Conservation (phyloP, 2,329 filamentous ascomycete species). For the Penicillium hordei region DNA sequence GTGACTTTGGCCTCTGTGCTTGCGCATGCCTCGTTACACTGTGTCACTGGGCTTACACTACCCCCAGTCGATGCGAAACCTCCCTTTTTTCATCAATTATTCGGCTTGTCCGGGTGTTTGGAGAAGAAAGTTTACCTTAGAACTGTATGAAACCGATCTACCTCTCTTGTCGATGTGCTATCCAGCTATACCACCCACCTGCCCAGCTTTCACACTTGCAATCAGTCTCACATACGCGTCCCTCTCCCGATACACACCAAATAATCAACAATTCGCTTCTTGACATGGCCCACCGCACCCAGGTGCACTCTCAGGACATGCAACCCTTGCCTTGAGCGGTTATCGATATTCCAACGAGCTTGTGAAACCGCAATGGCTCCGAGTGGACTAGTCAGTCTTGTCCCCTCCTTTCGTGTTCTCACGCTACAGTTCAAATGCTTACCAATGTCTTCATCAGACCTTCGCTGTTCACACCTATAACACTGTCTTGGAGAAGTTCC, state of each 20-base stretch:
- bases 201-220: no score
- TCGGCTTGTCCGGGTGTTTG: not conserved
- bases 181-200: no score
- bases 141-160: no score
- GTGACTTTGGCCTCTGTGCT: slow-evolving; percentile 64
- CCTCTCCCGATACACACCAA: not conserved
- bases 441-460: not conserved
- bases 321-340: not conserved
- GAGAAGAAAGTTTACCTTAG: not conserved
- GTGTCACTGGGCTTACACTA: slow-evolving; percentile 76
- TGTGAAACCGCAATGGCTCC: not conserved
- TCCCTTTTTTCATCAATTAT: slow-evolving; percentile 54
- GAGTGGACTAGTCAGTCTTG: not conserved
- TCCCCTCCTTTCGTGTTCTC: not conserved
- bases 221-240: no score
- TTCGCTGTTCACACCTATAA: not conserved
- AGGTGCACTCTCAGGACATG: no score
- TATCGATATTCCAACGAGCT: not conserved
- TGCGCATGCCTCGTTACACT: slow-evolving; percentile 63
- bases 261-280: not conserved
- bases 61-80: slow-evolving; percentile 64
- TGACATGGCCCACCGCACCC: no score
- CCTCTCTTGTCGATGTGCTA: no score
- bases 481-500: not conserved
- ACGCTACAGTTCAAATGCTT: not conserved